Conservation (phyloP, 1,139 yeast species). For the Lodderomyces elongisporus region DNA sequence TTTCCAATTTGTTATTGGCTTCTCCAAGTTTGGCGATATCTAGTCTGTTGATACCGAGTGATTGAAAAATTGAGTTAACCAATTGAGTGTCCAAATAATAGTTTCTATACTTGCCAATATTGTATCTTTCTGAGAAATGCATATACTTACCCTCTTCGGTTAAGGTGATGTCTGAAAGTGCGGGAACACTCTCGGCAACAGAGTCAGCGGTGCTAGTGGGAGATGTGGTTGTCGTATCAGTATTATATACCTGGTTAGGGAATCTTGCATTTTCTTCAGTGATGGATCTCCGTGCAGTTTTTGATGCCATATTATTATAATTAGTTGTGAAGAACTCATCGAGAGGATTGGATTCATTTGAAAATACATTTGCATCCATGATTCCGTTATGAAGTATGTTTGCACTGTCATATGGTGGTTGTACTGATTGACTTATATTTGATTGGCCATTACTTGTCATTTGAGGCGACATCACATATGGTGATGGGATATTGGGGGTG, state of each 20-base stretch:
- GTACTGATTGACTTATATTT: no score
- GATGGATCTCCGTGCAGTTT: conserved; percentile 1
- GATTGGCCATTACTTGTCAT: neutral
- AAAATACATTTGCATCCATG: conserved; percentile 23
- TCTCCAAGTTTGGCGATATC: conserved; percentile 19
- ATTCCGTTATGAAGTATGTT: neutral
- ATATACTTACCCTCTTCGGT: conserved; percentile 14
- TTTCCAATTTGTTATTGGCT: no score
- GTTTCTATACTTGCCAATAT: conserved; percentile 23
- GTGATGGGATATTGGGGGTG: conserved; percentile 9
- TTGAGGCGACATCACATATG: conserved; percentile 10
- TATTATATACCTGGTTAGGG: conserved; percentile 1
- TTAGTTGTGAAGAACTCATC: conserved; percentile 29
- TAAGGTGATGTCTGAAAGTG: conserved; percentile 2
- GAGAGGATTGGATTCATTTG: conserved; percentile 35
- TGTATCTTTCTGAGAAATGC: conserved; percentile 18
- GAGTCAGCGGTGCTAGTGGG: conserved; percentile 37
- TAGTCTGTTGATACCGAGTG: conserved; percentile 10
- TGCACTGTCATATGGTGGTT: no score
- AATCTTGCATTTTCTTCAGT: neutral
- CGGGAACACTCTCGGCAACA: conserved; percentile 8
- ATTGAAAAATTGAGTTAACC: conserved; percentile 13
- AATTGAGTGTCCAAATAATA: conserved; percentile 23
- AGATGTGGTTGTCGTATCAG: conserved; percentile 20
- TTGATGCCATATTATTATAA: conserved; percentile 3